phyloP scores from a whole-genome alignment of 768 basidiomycete genomes.

The Suillus subaureus region DNA sequence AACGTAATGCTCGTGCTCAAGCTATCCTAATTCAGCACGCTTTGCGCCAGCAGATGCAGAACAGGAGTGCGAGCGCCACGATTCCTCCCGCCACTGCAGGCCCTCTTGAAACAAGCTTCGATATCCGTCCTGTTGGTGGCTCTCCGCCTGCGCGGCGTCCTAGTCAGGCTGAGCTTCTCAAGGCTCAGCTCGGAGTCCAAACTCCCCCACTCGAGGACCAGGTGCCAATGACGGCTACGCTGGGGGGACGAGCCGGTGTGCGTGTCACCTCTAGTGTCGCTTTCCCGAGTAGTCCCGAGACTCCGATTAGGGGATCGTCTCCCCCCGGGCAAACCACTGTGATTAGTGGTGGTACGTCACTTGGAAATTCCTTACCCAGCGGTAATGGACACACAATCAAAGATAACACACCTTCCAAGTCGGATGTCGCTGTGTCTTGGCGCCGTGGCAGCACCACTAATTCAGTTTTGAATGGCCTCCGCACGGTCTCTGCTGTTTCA shows the following conservation, averaged over 20 bases:
- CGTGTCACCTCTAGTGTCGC: constrained; percentile 48
- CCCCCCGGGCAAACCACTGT: constrained; percentile 64
- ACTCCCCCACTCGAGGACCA: constrained; percentile 49
- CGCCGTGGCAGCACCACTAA: constrained; percentile 71
- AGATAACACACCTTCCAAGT: constrained; percentile 64
- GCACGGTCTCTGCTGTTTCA: constrained; percentile 52
- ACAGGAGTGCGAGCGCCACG: constrained; percentile 52
- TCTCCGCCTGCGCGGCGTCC: constrained; percentile 66
- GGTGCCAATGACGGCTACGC: constrained; percentile 79
- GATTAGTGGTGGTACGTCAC: constrained; percentile 72
- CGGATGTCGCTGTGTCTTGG: constrained; percentile 80
- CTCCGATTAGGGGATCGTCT: constrained; percentile 39
- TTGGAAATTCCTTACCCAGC: constrained; percentile 55
- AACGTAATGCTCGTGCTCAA: constrained; percentile 63
- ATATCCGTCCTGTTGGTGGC: constrained; percentile 56
- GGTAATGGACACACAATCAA: constrained; percentile 27
- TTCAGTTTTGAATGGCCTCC: constrained; percentile 69
- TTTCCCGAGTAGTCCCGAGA: constrained; percentile 44
- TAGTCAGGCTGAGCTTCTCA: constrained; percentile 68
- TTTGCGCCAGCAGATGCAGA: constrained; percentile 49
- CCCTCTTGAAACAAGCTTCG: constrained; percentile 63
- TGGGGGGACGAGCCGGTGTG: constrained; percentile 76
- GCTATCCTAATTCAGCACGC: constrained; percentile 68
- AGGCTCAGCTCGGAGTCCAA: constrained; percentile 55
- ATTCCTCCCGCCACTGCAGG: constrained; percentile 75